Evolutionary conservation across 805 yeast species (phyloP).

Genomic region (Ogataea henricii): DNA sequence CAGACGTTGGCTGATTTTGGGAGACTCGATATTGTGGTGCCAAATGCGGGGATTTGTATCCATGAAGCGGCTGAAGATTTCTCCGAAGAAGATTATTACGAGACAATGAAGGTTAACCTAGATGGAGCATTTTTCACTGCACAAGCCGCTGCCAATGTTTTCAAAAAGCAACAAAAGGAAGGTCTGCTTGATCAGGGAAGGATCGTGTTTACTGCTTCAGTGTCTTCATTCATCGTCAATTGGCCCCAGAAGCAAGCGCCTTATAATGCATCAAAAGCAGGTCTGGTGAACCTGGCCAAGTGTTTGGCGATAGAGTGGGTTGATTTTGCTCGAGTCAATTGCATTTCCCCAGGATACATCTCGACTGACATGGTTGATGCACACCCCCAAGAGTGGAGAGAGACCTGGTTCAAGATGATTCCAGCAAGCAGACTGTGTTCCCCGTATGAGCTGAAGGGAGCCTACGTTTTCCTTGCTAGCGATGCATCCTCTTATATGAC

Average conservation of each 20-base stretch:
- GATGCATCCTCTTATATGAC: slow-evolving; percentile 50
- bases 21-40: slow-evolving; percentile 44
- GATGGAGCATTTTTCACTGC: slow-evolving; percentile 52
- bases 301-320: slow-evolving; percentile 49
- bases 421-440: slow-evolving; percentile 49
- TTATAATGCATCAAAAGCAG: slow-evolving; percentile 49
- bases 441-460: slow-evolving; percentile 50
- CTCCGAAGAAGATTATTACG: slow-evolving; percentile 27
- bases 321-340: slow-evolving; percentile 48
- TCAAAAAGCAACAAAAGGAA: slow-evolving; percentile 41
- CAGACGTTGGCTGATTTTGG: slow-evolving; percentile 38
- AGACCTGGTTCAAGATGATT: slow-evolving; percentile 28
- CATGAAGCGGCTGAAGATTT: slow-evolving; percentile 38
- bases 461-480: slow-evolving; percentile 51
- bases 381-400: slow-evolving; percentile 27
- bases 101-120: slow-evolving; percentile 47
- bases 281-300: slow-evolving; percentile 44
- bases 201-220: slow-evolving; percentile 50
- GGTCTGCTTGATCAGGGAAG: slow-evolving; percentile 37
- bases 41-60: slow-evolving; percentile 42
- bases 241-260: slow-evolving; percentile 51
- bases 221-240: slow-evolving; percentile 51
- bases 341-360: slow-evolving; percentile 51
- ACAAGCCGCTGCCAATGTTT: slow-evolving; percentile 46
- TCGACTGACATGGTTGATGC: slow-evolving; percentile 42